Evolutionary conservation across 805 yeast genomes (phyloP), one percentile per base, ranked within the genome.

Genomic region (Wickerhamomyces sydowiorum): DNA sequence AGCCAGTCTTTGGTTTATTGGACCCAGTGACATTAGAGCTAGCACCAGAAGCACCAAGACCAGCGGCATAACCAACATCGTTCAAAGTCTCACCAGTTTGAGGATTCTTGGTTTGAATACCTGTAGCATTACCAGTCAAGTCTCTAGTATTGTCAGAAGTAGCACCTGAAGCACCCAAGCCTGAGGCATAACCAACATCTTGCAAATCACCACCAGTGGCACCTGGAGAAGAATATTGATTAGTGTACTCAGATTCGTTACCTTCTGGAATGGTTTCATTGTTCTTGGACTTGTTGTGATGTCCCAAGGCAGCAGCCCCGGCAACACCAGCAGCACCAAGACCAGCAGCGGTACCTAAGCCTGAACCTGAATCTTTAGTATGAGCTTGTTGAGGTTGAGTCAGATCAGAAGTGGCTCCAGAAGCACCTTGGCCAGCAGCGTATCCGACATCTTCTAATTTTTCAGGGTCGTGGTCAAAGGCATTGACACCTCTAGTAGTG

Each of bases 11-110:
- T 10, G 13, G 39, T 13, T 36, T 35, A 19, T 39, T 37, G 21
- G 45, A 31, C 21, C 27, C 12, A 8, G 8, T 24, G 27, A 24
- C 34, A 28, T 38, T 44, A 31, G 46, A 37, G 2, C 46, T 44
- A 15, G 46, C 49, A 37, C 45, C 51, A 13, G 48, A 31, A 19
- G 51, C 45, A 35, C 49, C 49, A 6, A 42, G 15, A 17, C 41
- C 46, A 33, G 45, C 50, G n/a, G 44, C 39, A 28, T 32, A 25
- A 5, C 39, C 43, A 27, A 36, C 48, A 27, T 43, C 49, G 12
- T 42, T 38, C 21, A 41, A 28, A 19, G 23, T 25, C 21, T 45
- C 47, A 32, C 37, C 45, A 40, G 29, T 24, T 23, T 35, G 17
- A 24, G 29, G 29, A 23, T 24, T 19, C 2, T 14, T 35, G 7